A percentile compares a stretch with the other conserved stretches of the same genome.
phyloP scores from a whole-genome alignment of 345 rosid genomes.

The Jatropha curcas region DNA sequence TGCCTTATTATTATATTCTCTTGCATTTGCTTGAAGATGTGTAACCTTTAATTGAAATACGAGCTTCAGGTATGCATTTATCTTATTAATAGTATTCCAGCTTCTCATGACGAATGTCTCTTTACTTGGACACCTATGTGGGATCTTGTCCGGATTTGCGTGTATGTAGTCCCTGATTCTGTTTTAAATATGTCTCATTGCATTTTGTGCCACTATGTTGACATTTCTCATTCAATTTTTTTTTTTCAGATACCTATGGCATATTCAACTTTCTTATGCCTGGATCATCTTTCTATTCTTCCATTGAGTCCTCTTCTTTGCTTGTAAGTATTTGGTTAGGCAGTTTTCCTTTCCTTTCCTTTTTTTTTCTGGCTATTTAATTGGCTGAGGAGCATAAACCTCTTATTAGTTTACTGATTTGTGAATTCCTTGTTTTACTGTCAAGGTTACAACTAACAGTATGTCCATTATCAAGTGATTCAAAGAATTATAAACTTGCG shows the following conservation, averaged over 20 bases:
- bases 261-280: constrained; percentile 77
- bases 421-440: not conserved
- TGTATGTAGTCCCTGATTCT: constrained; percentile 48
- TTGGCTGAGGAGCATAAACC: not conserved
- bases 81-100: constrained; percentile 75
- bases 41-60: constrained; percentile 11
- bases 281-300: constrained; percentile 78
- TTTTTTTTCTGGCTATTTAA: not conserved
- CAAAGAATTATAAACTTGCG: not conserved
- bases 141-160: constrained; percentile 95
- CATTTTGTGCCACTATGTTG: not conserved
- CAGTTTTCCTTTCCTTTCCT: not conserved
- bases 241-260: constrained; percentile 73
- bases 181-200: constrained; percentile 4
- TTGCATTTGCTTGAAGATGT: constrained; percentile 9
- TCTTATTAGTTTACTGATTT: not conserved
- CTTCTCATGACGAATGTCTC: constrained; percentile 92
- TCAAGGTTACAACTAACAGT: not conserved
- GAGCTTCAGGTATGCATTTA: constrained; percentile 78
- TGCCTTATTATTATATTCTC: constrained; percentile 9
- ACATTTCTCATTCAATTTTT: not conserved
- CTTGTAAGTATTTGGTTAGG: constrained; percentile 60
- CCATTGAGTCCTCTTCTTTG: constrained; percentile 77
- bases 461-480: not conserved
- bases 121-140: constrained; percentile 91